Evolutionary conservation across 2,329 filamentous ascomycete species (phyloP), one percentile per base, ranked within the genome.

Genomic region (Penicillium olsonii): DNA sequence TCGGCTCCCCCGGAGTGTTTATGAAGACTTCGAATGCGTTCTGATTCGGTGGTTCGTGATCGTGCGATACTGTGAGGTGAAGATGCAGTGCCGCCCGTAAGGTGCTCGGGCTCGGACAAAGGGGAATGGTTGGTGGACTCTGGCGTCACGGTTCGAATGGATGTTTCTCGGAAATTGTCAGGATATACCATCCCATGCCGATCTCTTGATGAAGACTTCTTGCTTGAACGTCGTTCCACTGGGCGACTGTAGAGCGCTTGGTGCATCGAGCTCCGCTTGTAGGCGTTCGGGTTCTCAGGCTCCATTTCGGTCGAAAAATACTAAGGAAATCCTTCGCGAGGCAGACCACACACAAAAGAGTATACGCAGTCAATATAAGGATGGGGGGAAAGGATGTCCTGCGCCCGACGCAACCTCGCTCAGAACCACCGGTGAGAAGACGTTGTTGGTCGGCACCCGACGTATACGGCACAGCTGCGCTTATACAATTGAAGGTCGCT

Each of bases 121-220:
- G 69, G 66, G n/a, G 70, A 73, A 42, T 71, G 60, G 45, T 67
- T 70, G 47, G 64, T 59, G 15, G 64, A 70, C 53, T 78, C 76
- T 37, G 75, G 75, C 15, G 74, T 77, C 51, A 76, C 73, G 14
- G 74, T 71, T 54, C 75, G 71, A 50, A 77, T 75, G 34, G 70
- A 71, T 18, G 65, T 66, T 39, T 75, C 73, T 50, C 68, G 68
- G 53, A 76, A 73, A 48, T 64, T 74, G 54, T 77, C 75, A 24
- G 72, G 71, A 52, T 75, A 76, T 20, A 76, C 66, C 57, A 72
- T 73, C 39, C 73, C 74, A 60, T 75, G 73, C 27, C 73, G 70
- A 53, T 76, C 74, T 50, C 69, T 71, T 15, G 74, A 76, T 22
- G 74, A 73, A 26, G 73, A 74, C 53, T 76, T 76, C 57, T 75